Evolutionary conservation across 208 protist genomes (phyloP).

Genomic region (Crithidia thermophila): DNA sequence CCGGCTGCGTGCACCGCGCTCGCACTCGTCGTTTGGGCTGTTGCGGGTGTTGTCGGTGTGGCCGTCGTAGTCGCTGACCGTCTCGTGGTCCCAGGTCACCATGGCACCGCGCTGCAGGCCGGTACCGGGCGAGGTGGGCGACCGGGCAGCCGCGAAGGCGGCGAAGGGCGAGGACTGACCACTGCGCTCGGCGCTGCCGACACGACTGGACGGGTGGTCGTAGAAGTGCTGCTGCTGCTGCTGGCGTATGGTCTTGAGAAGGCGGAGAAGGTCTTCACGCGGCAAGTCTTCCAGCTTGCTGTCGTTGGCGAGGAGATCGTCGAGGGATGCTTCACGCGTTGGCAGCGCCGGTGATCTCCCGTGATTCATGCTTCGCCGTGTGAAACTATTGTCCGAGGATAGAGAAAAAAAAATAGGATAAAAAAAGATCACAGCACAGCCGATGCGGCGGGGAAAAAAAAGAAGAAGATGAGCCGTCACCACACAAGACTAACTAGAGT

Average conservation of each 20-base stretch:
- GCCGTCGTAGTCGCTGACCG: not conserved
- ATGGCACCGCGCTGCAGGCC: not conserved
- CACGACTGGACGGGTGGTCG: not conserved
- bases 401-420: not conserved
- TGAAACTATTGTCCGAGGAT: no score
- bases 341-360: not conserved
- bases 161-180: no score
- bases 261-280: constrained; percentile 1
- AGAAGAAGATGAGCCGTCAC: not conserved
- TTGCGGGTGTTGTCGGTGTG: not conserved
- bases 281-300: not conserved
- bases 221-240: not conserved
- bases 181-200: not conserved
- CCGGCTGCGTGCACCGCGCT: not conserved
- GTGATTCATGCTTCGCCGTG: not conserved
- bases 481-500: no score
- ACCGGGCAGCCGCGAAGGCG: not conserved
- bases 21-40: constrained; percentile 5
- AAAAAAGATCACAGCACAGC: not conserved
- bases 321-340: not conserved
- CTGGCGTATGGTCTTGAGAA: not conserved
- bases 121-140: not conserved
- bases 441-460: not conserved
- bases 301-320: not conserved
- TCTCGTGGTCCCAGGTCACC: not conserved